Evolutionary conservation across 495 filamentous ascomycete genomes (phyloP).

Genomic region (Penicillium coffeae): DNA sequence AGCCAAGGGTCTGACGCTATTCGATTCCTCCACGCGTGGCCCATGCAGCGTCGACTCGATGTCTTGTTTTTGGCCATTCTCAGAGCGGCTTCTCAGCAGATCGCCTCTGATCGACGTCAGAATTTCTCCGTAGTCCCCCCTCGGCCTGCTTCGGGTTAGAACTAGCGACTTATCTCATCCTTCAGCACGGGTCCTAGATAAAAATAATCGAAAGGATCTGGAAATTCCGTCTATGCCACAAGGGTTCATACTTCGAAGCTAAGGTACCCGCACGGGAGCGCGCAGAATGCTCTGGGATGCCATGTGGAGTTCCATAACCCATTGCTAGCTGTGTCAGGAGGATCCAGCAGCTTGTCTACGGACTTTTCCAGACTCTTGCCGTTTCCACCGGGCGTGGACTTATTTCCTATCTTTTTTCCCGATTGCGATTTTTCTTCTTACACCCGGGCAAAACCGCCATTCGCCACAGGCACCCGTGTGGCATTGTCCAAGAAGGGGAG

Average conservation of each 20-base stretch:
- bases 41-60: constrained; percentile 10
- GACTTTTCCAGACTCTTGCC: constrained; percentile 6
- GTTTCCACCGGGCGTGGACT: constrained; percentile 5
- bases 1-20: constrained; percentile 10
- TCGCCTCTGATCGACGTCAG: constrained; percentile 16
- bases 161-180: constrained; percentile 2
- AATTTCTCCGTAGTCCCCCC: too few relatives aligned
- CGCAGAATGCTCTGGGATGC: background rate
- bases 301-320: background rate
- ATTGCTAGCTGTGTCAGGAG: background rate
- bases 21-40: constrained; percentile 1
- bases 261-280: background rate
- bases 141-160: constrained; percentile 2
- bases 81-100: background rate
- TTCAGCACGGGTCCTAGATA: background rate
- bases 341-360: constrained; percentile 10
- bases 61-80: background rate
- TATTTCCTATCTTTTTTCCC: constrained; percentile 9
- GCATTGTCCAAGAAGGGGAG: background rate
- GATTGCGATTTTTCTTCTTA: background rate
- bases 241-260: background rate
- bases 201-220: background rate
- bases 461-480: constrained; percentile 14
- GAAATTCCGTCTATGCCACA: background rate
- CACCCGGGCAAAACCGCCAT: constrained; percentile 18